Evolutionary conservation across 2,329 filamentous ascomycete genomes (phyloP).

Genomic region (Scytalidium lignicola): DNA sequence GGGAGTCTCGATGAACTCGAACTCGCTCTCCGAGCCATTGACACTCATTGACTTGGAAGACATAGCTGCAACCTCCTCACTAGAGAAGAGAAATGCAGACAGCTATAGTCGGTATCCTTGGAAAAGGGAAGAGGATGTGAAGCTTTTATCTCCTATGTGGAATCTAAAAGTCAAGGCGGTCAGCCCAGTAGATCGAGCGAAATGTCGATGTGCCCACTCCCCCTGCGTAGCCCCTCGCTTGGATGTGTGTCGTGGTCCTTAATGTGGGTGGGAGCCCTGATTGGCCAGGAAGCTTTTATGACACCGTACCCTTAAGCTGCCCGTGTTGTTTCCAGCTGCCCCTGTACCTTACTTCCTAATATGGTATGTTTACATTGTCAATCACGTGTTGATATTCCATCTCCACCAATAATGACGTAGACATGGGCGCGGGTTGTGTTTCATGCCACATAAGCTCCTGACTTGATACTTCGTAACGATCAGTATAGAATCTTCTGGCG

Average conservation of each 20-base stretch:
- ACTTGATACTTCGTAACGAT: no score
- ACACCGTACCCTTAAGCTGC: neutral
- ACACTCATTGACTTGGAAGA: slow-evolving; percentile 44
- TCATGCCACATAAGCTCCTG: neutral
- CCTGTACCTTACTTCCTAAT: no score
- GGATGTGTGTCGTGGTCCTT: neutral
- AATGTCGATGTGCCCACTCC: neutral
- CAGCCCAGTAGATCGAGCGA: neutral
- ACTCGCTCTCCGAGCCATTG: slow-evolving; percentile 47
- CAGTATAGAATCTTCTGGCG: no score
- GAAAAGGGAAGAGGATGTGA: neutral
- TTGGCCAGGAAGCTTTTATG: neutral
- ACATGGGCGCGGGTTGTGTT: neutral
- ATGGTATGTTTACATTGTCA: neutral
- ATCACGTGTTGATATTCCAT: neutral
- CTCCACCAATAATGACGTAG: neutral
- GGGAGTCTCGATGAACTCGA: slow-evolving; percentile 61
- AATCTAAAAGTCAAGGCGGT: neutral
- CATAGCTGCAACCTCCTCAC: slow-evolving; percentile 25
- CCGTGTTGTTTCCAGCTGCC: neutral
- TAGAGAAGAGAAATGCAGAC: slow-evolving; percentile 4
- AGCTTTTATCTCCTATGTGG: neutral
- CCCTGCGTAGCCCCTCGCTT: neutral
- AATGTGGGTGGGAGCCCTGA: neutral
- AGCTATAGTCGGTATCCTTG: neutral